Evolutionary conservation across 2,329 filamentous ascomycete genomes (phyloP).

Genomic region (Paraphaeosphaeria sporulosa): DNA sequence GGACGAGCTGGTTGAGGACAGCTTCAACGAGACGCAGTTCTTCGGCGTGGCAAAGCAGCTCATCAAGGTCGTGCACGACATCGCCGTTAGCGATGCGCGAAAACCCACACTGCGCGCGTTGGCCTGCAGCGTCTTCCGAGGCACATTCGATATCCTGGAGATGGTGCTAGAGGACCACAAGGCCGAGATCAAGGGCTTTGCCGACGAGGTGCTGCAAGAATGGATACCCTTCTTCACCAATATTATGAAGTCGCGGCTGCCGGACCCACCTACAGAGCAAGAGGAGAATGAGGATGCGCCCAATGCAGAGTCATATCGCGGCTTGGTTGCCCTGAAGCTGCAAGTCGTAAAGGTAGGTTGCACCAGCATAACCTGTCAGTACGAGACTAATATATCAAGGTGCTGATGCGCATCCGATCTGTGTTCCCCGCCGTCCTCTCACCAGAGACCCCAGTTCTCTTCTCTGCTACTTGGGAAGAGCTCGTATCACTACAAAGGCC

Average conservation of each 20-base stretch:
- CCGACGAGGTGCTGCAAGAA: constrained; percentile 79
- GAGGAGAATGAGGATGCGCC: constrained; percentile 65
- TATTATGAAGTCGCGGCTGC: constrained; percentile 77
- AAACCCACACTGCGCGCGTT: constrained; percentile 81
- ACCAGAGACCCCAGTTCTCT: constrained; percentile 81
- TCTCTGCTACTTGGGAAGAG: constrained; percentile 89
- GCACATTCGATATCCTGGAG: constrained; percentile 93
- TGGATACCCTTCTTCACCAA: constrained; percentile 93
- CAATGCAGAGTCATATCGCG: constrained; percentile 75
- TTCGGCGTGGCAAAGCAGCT: constrained; percentile 88
- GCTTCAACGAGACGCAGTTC: constrained; percentile 93
- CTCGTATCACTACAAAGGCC: constrained; percentile 74
- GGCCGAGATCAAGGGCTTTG: constrained; percentile 84
- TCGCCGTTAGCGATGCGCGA: constrained; percentile 77
- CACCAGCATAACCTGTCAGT: not conserved
- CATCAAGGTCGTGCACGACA: constrained; percentile 81
- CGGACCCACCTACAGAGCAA: constrained; percentile 63
- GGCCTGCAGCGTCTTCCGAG: constrained; percentile 87
- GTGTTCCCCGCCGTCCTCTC: constrained; percentile 85
- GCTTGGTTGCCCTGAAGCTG: constrained; percentile 84
- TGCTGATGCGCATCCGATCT: constrained; percentile 84
- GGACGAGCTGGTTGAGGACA: constrained; percentile 88
- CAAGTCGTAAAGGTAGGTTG: constrained; percentile 79
- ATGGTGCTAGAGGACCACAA: constrained; percentile 96
- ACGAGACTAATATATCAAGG: constrained; percentile 56